Base-by-base conservation (phyloP, 805 yeast species). In the Zygotorulaspora danielsina region DNA sequence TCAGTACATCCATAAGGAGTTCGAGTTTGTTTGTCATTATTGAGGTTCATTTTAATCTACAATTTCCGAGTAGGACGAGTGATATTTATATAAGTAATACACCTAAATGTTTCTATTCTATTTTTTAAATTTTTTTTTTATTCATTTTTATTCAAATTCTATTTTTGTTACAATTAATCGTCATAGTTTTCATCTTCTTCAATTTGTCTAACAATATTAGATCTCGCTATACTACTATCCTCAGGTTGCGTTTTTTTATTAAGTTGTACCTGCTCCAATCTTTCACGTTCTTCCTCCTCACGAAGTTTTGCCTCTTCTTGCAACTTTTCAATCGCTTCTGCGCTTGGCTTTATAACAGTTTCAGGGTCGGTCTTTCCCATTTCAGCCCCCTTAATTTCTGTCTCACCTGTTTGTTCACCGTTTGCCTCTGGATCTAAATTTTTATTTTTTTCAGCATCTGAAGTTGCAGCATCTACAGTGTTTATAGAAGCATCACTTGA, bases 151-250 rank as follows among this genome's bases (percentile, higher is more conserved):
- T 31, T 33, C 20, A 13, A 20, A 32, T 25, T 25, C 21, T 21
- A 20, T 15, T 5, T 34, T 34, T n/a, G 30, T 27, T 27, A 12
- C 31, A 26, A 20, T 39, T 59, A 72, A 34, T 65, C 70, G 46
- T 72, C 76, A 49, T 70, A 70, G 44, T 70, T 64, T 36, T 66
- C 69, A 41, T 70, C 74, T 42, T 68, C 73, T 37, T 67, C 72
- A 16, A 70, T 64, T 40, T 64, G 57, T 38, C 74, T 57, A 26
- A 60, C 63, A 11, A 55, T 61, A 29, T 49, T 50, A 31, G 59
- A 62, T 34, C 46, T 51, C 6, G 47, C 44, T 16, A 38, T 38
- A n/a, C 34, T 38, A 7, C 34, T 9, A 10, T 29, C 24, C 12
- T 36, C 43, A 12, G 41, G 34, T 20, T 40, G 42, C 3, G 33